A percentile compares a stretch with the other conserved stretches of the same genome.
Conservation (phyloP, 2,329 filamentous ascomycete species). For the Spiromastix sp. region DNA sequence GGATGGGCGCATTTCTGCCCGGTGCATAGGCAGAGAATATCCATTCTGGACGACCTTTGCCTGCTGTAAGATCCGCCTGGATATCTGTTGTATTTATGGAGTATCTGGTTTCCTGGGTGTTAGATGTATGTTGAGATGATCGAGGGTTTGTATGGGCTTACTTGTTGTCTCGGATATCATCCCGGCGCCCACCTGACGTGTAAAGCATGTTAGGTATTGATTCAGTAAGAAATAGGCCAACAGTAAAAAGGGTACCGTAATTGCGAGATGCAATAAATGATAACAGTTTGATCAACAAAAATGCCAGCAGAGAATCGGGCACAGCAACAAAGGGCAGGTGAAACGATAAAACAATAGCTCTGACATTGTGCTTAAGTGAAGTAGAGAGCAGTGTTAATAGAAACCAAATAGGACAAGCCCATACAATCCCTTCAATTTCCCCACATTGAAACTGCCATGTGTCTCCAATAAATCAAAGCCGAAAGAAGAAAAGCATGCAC, state of each 20-base stretch:
- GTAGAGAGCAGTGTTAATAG: no score
- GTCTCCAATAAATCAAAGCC: neutral
- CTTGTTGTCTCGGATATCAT: slow-evolving; percentile 8
- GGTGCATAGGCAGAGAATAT: slow-evolving; percentile 80
- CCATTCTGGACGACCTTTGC: slow-evolving; percentile 65
- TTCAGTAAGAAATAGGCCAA: no score
- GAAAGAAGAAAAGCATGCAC: slow-evolving; percentile 5
- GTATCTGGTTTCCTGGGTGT: slow-evolving; percentile 30
- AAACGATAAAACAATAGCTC: neutral
- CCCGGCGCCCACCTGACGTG: slow-evolving; percentile 12
- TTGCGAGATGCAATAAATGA: neutral
- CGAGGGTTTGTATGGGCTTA: neutral
- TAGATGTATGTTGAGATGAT: slow-evolving; percentile 10
- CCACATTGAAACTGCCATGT: neutral
- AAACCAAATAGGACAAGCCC: no score
- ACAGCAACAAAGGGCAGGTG: neutral
- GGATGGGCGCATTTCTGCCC: slow-evolving; percentile 62
- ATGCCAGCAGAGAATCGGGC: neutral
- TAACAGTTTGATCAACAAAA: neutral
- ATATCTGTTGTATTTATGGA: slow-evolving; percentile 51
- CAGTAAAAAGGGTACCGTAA: neutral
- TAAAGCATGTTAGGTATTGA: slow-evolving; percentile 11
- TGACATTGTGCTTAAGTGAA: no score
- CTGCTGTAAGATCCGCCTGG: slow-evolving; percentile 50
- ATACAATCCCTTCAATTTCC: neutral